These are phyloP conservation scores for Prillingera fragicola DNA, from an alignment of 1,284 basidiomycete species.

Conservation along the genomic window DNA sequence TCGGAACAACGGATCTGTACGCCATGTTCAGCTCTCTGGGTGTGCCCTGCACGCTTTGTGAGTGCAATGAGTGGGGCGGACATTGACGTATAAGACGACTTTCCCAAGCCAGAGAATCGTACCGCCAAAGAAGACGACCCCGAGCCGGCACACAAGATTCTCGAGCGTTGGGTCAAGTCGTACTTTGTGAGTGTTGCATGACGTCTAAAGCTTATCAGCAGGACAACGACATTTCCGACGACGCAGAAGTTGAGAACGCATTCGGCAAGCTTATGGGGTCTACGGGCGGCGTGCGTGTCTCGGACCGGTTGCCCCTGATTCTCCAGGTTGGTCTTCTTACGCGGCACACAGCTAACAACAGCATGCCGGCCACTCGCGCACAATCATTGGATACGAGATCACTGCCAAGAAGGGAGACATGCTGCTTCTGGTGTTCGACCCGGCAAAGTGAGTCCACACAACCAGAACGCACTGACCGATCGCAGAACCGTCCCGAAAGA, in stretches of 20 bases:
- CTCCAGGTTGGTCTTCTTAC: constrained; percentile 49
- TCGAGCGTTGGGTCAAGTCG: constrained; percentile 36
- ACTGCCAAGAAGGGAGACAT: constrained; percentile 55
- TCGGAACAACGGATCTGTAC: constrained; percentile 61
- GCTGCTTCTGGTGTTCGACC: constrained; percentile 70
- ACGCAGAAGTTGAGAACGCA: constrained; percentile 4
- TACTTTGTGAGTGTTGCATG: constrained; percentile 38
- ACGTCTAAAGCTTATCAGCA: neutral
- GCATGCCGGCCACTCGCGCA: constrained; percentile 74
- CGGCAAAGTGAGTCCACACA: constrained; percentile 56
- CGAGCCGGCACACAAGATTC: constrained; percentile 22
- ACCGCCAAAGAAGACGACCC: constrained; percentile 1
- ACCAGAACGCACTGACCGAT: constrained; percentile 9
- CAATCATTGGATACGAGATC: constrained; percentile 73
- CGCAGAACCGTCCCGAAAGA: constrained; percentile 31
- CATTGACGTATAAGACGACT: constrained; percentile 32
- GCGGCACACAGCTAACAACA: constrained; percentile 47
- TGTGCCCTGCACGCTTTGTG: constrained; percentile 55
- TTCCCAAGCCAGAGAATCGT: constrained; percentile 31
- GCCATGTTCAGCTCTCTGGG: constrained; percentile 50
- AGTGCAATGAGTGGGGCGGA: neutral
- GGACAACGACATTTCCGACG: constrained; percentile 1
- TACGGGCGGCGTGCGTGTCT: constrained; percentile 49
- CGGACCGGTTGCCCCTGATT: constrained; percentile 67
- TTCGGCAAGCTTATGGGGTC: constrained; percentile 30